Evolutionary conservation across 306 rosid genomes (phyloP).

Genomic region (peach (Prunus persica)): Prunus_persica_NCBIv2 NC_034013.1:1709501-1710000

Average conservation of each 20-base stretch:
- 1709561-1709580: not conserved
- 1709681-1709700: conserved; percentile 76
- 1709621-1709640: conserved; percentile 34
- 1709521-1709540: not conserved
- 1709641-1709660: conserved; percentile 86
- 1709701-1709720: conserved; percentile 70
- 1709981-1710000: no score
- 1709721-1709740: conserved; percentile 19
- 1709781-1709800: no score
- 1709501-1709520: not conserved
- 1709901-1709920: no score
- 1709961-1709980: no score
- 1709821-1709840: no score
- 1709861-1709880: no score
- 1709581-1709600: not conserved
- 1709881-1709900: no score
- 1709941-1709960: no score
- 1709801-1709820: no score
- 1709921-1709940: no score
- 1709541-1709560: not conserved
- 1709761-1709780: not conserved
- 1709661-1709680: conserved; percentile 94
- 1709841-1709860: no score
- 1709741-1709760: not conserved
- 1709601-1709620: not conserved